Evolutionary conservation across 164 flowering plant species (phyloP).

Genomic region (Paratinospora sagittata): DNA sequence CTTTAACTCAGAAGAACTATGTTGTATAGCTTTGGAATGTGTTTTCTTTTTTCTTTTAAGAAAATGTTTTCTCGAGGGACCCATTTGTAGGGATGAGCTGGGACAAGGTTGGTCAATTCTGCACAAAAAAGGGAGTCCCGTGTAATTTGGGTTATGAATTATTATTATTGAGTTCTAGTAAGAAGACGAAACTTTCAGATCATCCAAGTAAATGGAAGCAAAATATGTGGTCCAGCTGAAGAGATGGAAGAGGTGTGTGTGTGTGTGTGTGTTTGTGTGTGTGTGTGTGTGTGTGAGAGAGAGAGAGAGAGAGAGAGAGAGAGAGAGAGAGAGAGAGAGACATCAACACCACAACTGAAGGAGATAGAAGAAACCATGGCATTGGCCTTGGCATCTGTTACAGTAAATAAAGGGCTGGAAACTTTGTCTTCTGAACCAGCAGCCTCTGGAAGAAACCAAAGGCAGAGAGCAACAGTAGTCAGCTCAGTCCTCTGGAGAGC

Average conservation of each 20-base stretch:
- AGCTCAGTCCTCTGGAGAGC: not conserved
- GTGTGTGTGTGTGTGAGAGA: no score
- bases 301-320: not conserved
- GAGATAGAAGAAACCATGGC: constrained; percentile 4
- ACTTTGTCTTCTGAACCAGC: constrained; percentile 36
- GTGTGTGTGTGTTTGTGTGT: no score
- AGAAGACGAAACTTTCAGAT: not conserved
- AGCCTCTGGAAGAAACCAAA: constrained; percentile 22
- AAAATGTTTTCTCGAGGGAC: no score
- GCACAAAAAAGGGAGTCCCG: no score
- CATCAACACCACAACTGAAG: not conserved
- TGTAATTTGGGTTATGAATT: not conserved
- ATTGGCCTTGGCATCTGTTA: constrained; percentile 36
- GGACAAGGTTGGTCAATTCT: no score
- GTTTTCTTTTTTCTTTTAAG: no score
- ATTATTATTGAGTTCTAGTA: not conserved
- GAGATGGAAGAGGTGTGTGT: no score
- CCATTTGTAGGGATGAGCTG: no score
- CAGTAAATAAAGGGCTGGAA: constrained; percentile 25
- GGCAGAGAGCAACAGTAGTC: not conserved
- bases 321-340: not conserved
- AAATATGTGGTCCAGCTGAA: not conserved
- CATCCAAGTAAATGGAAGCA: not conserved
- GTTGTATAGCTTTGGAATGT: no score
- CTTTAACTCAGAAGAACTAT: no score